A percentile compares a stretch with the other conserved stretches of the same genome.
Evolutionary conservation across 805 yeast genomes (phyloP).

Genomic region (Yarrowia sp.): DNA sequence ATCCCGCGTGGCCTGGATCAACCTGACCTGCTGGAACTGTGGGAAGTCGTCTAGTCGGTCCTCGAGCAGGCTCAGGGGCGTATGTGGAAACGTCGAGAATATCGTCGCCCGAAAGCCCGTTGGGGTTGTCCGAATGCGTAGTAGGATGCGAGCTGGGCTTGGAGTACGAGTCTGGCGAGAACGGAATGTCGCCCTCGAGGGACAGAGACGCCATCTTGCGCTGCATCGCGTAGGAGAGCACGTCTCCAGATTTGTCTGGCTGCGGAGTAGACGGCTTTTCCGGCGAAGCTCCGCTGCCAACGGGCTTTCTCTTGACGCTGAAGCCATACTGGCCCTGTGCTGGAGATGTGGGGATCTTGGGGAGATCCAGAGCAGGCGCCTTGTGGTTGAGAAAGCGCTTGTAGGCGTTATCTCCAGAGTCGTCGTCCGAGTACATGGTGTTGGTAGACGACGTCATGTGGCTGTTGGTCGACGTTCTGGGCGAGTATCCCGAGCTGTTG

Average conservation of each 20-base stretch:
- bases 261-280: background rate
- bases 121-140: background rate
- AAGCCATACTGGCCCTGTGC: conserved; percentile 21
- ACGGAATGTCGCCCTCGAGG: conserved; percentile 29
- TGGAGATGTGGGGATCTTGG: conserved; percentile 12
- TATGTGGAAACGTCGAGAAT: conserved; percentile 31
- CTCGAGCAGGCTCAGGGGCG: conserved; percentile 35
- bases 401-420: background rate
- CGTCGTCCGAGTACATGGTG: conserved; percentile 11
- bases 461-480: conserved; percentile 4
- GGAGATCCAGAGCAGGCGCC: conserved; percentile 10
- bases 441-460: conserved; percentile 15
- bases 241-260: background rate
- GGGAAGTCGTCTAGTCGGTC: conserved; percentile 27
- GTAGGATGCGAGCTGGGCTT: background rate
- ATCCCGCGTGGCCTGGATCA: conserved; percentile 34
- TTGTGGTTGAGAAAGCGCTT: conserved; percentile 19
- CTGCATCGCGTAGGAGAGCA: conserved; percentile 16
- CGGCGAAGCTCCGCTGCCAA: conserved; percentile 9
- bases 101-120: conserved; percentile 26
- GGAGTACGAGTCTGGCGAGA: conserved; percentile 32
- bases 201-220: conserved; percentile 15
- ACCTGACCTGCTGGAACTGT: conserved; percentile 29
- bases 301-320: conserved; percentile 21
- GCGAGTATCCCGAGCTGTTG: conserved; percentile 14